These are phyloP conservation scores for Pseudocercospora vitis DNA, from an alignment of 2,329 filamentous ascomycete species.

Conservation along the genomic window DNA sequence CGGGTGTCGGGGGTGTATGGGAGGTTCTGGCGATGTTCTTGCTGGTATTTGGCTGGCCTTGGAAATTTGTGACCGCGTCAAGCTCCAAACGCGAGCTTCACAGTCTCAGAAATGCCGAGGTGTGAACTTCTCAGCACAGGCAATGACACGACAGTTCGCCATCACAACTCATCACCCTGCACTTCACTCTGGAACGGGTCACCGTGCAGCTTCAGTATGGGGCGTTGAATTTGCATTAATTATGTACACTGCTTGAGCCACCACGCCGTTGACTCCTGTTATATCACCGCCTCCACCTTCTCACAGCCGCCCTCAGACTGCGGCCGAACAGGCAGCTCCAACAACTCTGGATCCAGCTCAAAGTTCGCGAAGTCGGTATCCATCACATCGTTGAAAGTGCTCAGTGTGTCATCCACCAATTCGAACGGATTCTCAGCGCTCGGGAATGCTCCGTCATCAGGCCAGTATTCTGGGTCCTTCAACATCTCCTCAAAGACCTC, in stretches of 20 bases:
- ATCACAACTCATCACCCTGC: background rate
- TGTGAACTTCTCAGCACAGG: no score
- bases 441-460: conserved; percentile 11
- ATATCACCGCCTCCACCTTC: background rate
- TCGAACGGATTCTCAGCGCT: background rate
- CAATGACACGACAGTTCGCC: no score
- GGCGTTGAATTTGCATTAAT: no score
- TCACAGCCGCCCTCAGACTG: background rate
- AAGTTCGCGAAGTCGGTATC: background rate
- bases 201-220: no score
- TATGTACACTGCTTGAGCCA: background rate
- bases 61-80: conserved; percentile 7
- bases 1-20: background rate
- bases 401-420: background rate
- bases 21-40: background rate
- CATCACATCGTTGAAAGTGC: background rate
- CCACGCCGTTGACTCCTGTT: background rate
- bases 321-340: background rate
- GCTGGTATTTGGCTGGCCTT: conserved; percentile 2
- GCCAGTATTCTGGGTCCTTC: conserved; percentile 16
- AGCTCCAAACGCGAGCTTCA: conserved; percentile 3
- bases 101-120: background rate
- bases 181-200: no score
- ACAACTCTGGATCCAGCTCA: conserved; percentile 1
- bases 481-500: conserved; percentile 16